Conservation (phyloP, 768 basidiomycete genomes). For the Leucocoprinus birnbaumii region DNA sequence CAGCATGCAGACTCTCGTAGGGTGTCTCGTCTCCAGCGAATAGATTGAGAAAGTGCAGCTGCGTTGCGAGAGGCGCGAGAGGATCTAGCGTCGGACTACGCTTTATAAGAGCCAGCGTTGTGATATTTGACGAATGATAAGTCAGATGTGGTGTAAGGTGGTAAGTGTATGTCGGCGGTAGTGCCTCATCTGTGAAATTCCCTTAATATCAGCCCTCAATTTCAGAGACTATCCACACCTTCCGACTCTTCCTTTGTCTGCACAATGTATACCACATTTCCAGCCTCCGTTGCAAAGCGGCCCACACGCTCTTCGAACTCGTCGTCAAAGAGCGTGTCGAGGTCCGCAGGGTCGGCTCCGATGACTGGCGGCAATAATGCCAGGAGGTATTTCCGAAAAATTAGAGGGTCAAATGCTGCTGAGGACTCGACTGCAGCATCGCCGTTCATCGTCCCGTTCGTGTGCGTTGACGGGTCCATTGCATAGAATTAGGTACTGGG, state of each 20-base stretch:
- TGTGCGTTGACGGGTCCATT: constrained; percentile 21
- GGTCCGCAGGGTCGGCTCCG: constrained; percentile 64
- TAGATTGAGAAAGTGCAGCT: constrained; percentile 90
- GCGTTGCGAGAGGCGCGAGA: constrained; percentile 71
- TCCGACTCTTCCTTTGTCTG: constrained; percentile 75
- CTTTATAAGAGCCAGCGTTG: constrained; percentile 94
- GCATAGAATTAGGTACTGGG: neutral
- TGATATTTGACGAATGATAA: constrained; percentile 78
- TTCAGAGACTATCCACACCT: constrained; percentile 41
- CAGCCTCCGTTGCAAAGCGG: constrained; percentile 73
- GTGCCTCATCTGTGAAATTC: constrained; percentile 51
- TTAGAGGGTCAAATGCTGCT: constrained; percentile 56
- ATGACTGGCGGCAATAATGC: constrained; percentile 77
- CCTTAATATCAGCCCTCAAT: constrained; percentile 9
- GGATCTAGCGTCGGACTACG: constrained; percentile 82
- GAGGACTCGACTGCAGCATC: constrained; percentile 22
- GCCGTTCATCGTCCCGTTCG: constrained; percentile 24
- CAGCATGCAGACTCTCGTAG: constrained; percentile 92
- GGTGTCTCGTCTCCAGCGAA: constrained; percentile 88
- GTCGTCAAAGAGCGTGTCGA: constrained; percentile 66
- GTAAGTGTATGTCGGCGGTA: constrained; percentile 60
- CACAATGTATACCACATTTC: constrained; percentile 79
- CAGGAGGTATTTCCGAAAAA: constrained; percentile 71
- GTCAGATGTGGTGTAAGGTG: constrained; percentile 67
- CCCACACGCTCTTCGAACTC: constrained; percentile 74